Percentiles rank a stretch among this genome's conserved stretches.
Conservation (phyloP, 1,284 basidiomycete species). For the Kwoniella shivajii region DNA sequence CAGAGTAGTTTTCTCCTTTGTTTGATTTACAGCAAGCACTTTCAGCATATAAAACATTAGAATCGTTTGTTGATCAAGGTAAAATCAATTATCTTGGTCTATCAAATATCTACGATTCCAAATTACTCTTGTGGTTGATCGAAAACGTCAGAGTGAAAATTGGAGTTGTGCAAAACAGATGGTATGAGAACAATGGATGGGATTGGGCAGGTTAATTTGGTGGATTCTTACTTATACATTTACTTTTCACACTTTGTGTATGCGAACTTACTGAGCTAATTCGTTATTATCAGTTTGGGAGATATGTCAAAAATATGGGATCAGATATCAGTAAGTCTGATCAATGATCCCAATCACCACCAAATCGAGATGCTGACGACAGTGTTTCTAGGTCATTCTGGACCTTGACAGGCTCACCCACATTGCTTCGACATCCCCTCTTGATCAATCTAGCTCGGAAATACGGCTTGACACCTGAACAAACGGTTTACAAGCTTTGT, state of each 20-base stretch:
- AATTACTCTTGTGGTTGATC: slow-evolving; percentile 60
- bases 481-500: slow-evolving; percentile 68
- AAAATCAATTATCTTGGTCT: slow-evolving; percentile 68
- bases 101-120: slow-evolving; percentile 72
- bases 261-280: background rate
- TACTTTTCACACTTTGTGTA: background rate
- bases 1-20: no score
- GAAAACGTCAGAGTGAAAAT: slow-evolving; percentile 58
- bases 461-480: slow-evolving; percentile 63
- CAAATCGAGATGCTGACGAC: background rate
- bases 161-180: slow-evolving; percentile 76
- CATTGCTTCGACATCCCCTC: slow-evolving; percentile 60
- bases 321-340: slow-evolving; percentile 68
- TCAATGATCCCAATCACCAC: background rate
- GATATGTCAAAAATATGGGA: slow-evolving; percentile 57
- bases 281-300: slow-evolving; percentile 33
- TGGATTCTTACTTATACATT: slow-evolving; percentile 59
- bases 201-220: slow-evolving; percentile 58
- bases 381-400: slow-evolving; percentile 63
- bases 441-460: slow-evolving; percentile 58
- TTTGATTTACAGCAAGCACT: slow-evolving; percentile 57
- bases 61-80: slow-evolving; percentile 64
- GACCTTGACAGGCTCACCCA: slow-evolving; percentile 76
- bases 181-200: slow-evolving; percentile 78
- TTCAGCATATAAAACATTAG: slow-evolving; percentile 67